Evolutionary conservation across 2,329 filamentous ascomycete genomes (phyloP), one percentile per base, ranked within the genome.

Genomic region (Fusarium zealandicum): DNA sequence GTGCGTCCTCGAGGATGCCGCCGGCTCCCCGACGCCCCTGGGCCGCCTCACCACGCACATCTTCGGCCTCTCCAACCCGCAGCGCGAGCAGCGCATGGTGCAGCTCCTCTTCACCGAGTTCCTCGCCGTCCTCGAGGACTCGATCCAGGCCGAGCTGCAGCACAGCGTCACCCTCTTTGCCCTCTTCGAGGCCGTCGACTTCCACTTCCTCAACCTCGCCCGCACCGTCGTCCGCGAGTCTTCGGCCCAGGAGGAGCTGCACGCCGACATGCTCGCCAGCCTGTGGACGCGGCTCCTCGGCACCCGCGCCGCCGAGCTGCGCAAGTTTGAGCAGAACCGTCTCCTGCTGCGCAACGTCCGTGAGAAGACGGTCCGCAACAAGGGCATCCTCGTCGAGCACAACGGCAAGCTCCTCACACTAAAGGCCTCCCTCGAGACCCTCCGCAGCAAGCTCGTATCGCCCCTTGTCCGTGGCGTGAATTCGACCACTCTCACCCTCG

Each of bases 321-420:
- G 86, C 70, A 97, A 97, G 73, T 97, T 92, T 74, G 92, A 96
- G 72, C 91, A 90, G 75, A 98, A 98, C 78, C 88, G 89, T 58
- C 82, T 86, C 42, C 80, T 97, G 1, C 84, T 98, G 18, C 84
- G 82, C 42, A 89, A 88, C 61, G 89, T 98, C 51, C 87, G 92
- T 59, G 85, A 89, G 53, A 90, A 89, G 67, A 96, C 93, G 2
- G 86, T 96, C 18, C 84, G 86, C 57, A 96, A 97, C 77, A 97
- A 97, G 75, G 85, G 87, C 59, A 82, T 96, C 30, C 82, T 98
- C 8, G 86, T 95, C 61, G 89, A 92, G 66, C 93, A 97, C 73
- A 95, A 96, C 67, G 86, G 89, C 55, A 89, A 90, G 58, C 83
- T 98, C 32, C 80, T 95, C 47, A 89, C 89, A 3, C 82, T 98